These are phyloP conservation scores for Ottelia alismoides DNA, from an alignment of 106 monocot genomes.

Conservation along the genomic window DNA sequence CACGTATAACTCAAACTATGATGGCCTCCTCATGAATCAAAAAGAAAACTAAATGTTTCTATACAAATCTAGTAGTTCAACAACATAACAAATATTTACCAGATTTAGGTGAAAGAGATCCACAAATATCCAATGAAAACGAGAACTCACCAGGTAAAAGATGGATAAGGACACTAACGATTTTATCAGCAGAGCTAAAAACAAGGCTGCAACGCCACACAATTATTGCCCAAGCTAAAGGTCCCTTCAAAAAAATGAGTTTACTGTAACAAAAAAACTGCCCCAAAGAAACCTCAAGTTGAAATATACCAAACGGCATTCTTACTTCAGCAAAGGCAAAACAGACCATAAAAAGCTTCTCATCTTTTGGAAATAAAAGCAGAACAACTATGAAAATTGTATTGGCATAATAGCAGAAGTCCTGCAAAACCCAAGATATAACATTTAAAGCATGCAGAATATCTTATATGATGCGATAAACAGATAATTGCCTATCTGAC, in stretches of 20 bases:
- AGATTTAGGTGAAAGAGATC: too few species aligned
- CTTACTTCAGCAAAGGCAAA: slow-evolving; percentile 98
- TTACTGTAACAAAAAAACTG: not conserved
- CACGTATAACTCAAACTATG: not conserved
- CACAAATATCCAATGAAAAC: too few species aligned
- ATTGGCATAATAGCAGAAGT: slow-evolving; percentile 99
- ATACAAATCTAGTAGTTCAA: not conserved
- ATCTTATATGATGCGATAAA: slow-evolving; percentile 65
- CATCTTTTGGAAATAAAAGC: slow-evolving; percentile 81
- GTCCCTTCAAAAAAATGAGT: slow-evolving; percentile 43
- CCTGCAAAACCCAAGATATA: too few species aligned
- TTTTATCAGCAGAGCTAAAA: slow-evolving; percentile 93
- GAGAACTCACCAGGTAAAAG: slow-evolving; percentile 81
- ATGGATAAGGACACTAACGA: slow-evolving; percentile 97
- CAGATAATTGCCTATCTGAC: too few species aligned
- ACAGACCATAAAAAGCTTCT: slow-evolving; percentile 99
- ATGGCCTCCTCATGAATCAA: not conserved
- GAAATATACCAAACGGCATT: too few species aligned
- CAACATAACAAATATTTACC: not conserved
- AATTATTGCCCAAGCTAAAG: slow-evolving; percentile 98
- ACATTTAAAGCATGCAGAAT: not conserved
- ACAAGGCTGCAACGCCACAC: slow-evolving; percentile 95
- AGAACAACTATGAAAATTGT: slow-evolving; percentile 85
- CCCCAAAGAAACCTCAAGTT: too few species aligned
- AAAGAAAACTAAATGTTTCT: not conserved